phyloP scores from a whole-genome alignment of 345 rosid species.

The Dipteronia dyeriana region DNA sequence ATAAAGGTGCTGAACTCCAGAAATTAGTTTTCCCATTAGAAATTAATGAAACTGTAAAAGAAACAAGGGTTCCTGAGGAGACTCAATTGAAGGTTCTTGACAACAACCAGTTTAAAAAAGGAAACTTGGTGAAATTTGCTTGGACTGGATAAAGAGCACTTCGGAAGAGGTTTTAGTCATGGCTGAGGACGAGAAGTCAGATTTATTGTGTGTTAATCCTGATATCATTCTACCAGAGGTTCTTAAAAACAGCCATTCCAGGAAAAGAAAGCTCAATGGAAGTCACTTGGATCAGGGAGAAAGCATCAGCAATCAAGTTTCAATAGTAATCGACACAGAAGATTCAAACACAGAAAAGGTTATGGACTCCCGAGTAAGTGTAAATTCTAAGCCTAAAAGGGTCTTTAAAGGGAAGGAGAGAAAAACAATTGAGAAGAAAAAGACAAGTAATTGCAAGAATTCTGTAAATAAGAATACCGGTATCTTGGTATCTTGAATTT shows the following conservation, averaged over 20 bases:
- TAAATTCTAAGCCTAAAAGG: conserved; percentile 48
- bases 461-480: conserved; percentile 38
- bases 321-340: conserved; percentile 39
- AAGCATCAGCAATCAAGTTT: conserved; percentile 27
- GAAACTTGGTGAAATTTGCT: conserved; percentile 32
- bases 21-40: conserved; percentile 43
- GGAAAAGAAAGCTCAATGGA: conserved; percentile 28
- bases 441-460: conserved; percentile 31
- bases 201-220: conserved; percentile 26
- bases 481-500: conserved; percentile 71
- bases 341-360: conserved; percentile 17
- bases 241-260: background rate
- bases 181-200: too few species aligned
- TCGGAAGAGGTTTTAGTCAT: conserved; percentile 30
- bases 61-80: conserved; percentile 11
- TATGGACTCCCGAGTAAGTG: conserved; percentile 50
- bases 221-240: conserved; percentile 14
- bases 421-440: conserved; percentile 30
- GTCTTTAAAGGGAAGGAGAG: conserved; percentile 30
- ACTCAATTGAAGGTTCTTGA: conserved; percentile 38
- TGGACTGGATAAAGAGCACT: conserved; percentile 11
- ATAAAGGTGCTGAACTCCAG: conserved; percentile 51
- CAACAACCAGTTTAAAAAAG: conserved; percentile 67
- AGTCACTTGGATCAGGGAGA: conserved; percentile 21
- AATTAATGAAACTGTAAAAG: conserved; percentile 9